Conservation (phyloP, 768 basidiomycete genomes). For the Flagelloscypha sp. region DNA sequence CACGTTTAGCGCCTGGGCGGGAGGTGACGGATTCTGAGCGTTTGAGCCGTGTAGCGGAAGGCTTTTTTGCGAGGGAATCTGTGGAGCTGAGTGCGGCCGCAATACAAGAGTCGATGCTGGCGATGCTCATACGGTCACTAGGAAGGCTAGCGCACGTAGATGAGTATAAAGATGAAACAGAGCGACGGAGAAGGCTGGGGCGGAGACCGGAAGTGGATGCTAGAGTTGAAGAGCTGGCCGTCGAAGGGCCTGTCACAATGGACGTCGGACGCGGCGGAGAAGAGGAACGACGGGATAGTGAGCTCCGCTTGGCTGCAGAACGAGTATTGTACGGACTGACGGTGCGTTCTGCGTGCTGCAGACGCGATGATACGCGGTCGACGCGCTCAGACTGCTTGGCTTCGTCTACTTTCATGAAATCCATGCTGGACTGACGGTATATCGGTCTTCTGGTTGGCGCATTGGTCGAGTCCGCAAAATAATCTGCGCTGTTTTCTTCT, state of each 20-base stretch:
- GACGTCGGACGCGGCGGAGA: constrained; percentile 31
- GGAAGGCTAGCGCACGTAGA: constrained; percentile 35
- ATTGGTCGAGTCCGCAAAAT: constrained; percentile 25
- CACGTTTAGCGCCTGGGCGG: constrained; percentile 36
- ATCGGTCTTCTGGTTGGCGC: constrained; percentile 40
- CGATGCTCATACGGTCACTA: constrained; percentile 27
- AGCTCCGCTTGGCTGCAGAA: constrained; percentile 15
- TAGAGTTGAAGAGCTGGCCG: constrained; percentile 58
- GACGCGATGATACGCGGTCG: constrained; percentile 58
- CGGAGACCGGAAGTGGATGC: constrained; percentile 31
- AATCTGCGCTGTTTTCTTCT: constrained; percentile 11
- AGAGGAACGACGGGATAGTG: constrained; percentile 25
- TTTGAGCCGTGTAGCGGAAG: constrained; percentile 43
- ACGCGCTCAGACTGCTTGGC: constrained; percentile 39
- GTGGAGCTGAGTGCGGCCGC: constrained; percentile 9
- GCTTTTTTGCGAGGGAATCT: constrained; percentile 29
- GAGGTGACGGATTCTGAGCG: constrained; percentile 37
- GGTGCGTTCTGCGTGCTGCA: constrained; percentile 55
- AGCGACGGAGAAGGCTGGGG: constrained; percentile 34
- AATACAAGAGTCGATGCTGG: constrained; percentile 14
- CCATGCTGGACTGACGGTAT: constrained; percentile 82
- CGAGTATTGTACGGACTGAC: constrained; percentile 35
- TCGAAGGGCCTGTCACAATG: constrained; percentile 44
- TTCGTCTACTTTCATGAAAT: constrained; percentile 56
- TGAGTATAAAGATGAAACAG: constrained; percentile 33